These are phyloP conservation scores for Ramaria rubella DNA, from an alignment of 768 basidiomycete species.

Conservation along the genomic window DNA sequence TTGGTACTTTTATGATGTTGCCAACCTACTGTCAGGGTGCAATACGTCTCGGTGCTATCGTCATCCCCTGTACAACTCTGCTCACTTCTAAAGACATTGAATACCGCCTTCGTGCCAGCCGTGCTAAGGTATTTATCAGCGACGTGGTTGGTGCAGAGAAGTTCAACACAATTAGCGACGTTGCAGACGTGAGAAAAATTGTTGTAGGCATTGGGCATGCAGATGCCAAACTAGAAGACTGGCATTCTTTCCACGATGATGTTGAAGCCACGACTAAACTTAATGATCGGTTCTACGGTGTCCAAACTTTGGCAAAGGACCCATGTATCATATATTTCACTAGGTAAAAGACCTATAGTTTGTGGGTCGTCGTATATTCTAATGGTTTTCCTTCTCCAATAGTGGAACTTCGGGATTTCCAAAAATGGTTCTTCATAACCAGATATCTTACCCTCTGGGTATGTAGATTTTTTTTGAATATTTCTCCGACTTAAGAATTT, in stretches of 20 bases:
- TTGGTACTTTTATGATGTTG: not conserved
- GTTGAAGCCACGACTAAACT: not conserved
- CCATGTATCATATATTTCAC: slow-evolving; percentile 1
- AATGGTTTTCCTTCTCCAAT: not conserved
- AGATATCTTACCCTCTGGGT: not conserved
- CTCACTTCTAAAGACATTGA: not conserved
- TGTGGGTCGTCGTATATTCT: not conserved
- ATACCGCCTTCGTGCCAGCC: not conserved
- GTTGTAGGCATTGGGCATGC: not conserved
- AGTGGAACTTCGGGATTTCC: not conserved
- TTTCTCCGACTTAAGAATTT: not conserved
- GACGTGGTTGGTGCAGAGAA: not conserved
- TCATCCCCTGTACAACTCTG: slow-evolving; percentile 1
- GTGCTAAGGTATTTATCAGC: not conserved
- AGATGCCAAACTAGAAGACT: not conserved
- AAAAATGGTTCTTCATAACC: slow-evolving; percentile 1
- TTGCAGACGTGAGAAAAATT: not conserved
- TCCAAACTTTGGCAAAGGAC: not conserved
- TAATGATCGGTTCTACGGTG: not conserved
- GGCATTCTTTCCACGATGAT: not conserved
- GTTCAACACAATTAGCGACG: not conserved
- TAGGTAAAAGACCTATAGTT: not conserved
- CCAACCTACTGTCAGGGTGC: not conserved
- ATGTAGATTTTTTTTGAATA: not conserved
- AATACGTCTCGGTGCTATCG: not conserved